Base-by-base conservation (phyloP, 371 early-diverging fungal genomes). In the Mortierella sp. region DNA sequence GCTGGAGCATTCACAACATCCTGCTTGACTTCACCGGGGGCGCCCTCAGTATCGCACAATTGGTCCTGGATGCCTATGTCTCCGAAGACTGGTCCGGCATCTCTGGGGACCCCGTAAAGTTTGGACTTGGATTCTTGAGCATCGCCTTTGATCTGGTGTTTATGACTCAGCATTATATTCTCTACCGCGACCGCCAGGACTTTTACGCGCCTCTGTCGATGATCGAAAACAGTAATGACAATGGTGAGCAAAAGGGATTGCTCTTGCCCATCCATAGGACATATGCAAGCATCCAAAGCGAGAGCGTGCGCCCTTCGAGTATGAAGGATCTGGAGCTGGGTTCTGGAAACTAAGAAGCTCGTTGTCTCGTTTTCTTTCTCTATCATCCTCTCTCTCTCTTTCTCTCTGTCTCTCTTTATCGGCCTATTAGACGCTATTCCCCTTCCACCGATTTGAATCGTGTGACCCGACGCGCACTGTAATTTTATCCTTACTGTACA, bases 1-100 rank as follows among this genome's bases (percentile, higher is more conserved):
- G 98, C 0, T 98, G 97, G 97, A 91, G 92, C 51, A 95, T 97
- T 34, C 87, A 90, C 53, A 97, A 95, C 62, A 94, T 96, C 55
- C 66, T 98, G 12, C 80, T 97, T 56, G 98, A 98, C 73, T 89
- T 94, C 41, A 91, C 93, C 2, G 98, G 98, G 39, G 98, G 98
- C 1, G 44, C 83, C 0, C 70, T 97, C 27, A 95, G 95, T 11
- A 84, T 93, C 28, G 64, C 83, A 4, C 98, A 98, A 73, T 79
- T 94, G 32, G 44, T 95, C 2, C 56, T 95, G 37, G 98, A 97
- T 78, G 90, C 95, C 0, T 82, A 57, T 24, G 51, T 89, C 1
- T 79, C 84, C 24, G 83, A 85, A 24, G 89, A 92, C 50, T 92
- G 90, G 92, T 86, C 85, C 39, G 90, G 89, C 26, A 83, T 93